Base-by-base conservation (phyloP, 2,329 filamentous ascomycete species). In the Pseudogymnoascus sp. region DNA sequence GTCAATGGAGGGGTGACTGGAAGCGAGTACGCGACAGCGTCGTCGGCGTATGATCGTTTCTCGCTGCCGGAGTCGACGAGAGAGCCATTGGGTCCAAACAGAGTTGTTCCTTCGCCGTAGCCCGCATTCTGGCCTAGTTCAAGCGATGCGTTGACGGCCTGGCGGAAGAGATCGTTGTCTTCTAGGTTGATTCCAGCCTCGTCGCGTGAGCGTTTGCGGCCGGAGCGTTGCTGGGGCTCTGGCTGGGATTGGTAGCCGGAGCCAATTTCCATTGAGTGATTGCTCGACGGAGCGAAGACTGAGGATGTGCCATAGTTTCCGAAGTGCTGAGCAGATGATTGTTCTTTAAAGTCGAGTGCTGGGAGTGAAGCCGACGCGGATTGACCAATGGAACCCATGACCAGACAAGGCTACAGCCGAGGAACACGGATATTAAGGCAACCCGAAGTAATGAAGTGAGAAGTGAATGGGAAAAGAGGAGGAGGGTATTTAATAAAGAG, bases 161-260 rank as follows among this genome's bases (percentile, higher is more conserved):
- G 75, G 63, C 79, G 73, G 50, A 68, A 63, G 50, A 70, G 69
- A 63, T 69, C 70, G 73, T 82, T 81, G 70, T 86, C 76, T 71
- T 85, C 80, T 68, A 90, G 84, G 69, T 90, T 89, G 66, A 81
- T 77, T 25, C 81, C 80, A 63, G 89, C 87, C 74, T 92, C 89
- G 70, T 90, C 87, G 72, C 89, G 83, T 66, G 88, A 90, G 69
- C 89, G 86, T 77, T 92, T 92, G 72, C 88, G 86, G 68, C 89
- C 87, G 68, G 84, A 83, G n/a, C 50, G 74, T 73, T 44, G 71
- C 70, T 35, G 62, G 42, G 28, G 68, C 67, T n/a, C 65, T 64
- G 11, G 65, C 62, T 21, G 62, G 61, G 28, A 66, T 62, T 5
- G 68, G 68, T 33, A 56, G 8, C 50, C 50, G 28, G 50, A 11